These are phyloP conservation scores for Cryptosporidium ryanae DNA, from an alignment of 169 alveolate species.

Conservation along the genomic window DNA sequence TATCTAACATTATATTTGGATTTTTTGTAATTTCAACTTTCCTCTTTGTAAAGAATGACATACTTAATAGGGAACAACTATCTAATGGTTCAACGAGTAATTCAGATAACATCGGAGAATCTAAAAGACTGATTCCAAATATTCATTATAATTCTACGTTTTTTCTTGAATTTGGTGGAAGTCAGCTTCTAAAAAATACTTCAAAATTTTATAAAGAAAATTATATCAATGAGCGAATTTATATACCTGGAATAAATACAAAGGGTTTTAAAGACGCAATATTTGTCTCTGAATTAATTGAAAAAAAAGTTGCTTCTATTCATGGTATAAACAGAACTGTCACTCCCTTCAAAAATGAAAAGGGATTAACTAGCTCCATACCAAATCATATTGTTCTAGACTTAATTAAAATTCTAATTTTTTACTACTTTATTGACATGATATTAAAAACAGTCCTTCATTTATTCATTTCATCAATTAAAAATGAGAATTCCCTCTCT, in stretches of 20 bases:
- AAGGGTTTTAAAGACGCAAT: constrained; percentile 41
- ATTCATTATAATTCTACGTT: background rate
- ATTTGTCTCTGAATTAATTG: constrained; percentile 4
- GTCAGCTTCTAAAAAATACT: constrained; percentile 9
- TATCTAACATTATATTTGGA: constrained; percentile 13
- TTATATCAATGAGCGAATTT: background rate
- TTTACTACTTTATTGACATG: constrained; percentile 9
- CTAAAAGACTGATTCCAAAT: too few species aligned
- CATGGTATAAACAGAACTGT: background rate
- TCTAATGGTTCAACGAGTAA: too few species aligned
- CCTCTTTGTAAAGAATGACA: background rate
- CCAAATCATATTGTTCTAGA: background rate
- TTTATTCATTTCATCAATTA: background rate
- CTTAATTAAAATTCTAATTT: background rate
- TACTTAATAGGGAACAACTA: too few species aligned
- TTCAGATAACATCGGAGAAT: too few species aligned
- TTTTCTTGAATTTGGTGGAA: constrained; percentile 30
- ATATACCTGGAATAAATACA: constrained; percentile 22
- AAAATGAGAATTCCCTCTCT: background rate
- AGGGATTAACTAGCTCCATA: background rate
- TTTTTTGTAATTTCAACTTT: constrained; percentile 2
- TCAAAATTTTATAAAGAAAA: constrained; percentile 37
- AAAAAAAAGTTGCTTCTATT: background rate
- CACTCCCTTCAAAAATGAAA: background rate
- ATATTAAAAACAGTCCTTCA: background rate